Evolutionary conservation across 208 protist genomes (phyloP).

Genomic region (Trichomonas vaginalis): DNA sequence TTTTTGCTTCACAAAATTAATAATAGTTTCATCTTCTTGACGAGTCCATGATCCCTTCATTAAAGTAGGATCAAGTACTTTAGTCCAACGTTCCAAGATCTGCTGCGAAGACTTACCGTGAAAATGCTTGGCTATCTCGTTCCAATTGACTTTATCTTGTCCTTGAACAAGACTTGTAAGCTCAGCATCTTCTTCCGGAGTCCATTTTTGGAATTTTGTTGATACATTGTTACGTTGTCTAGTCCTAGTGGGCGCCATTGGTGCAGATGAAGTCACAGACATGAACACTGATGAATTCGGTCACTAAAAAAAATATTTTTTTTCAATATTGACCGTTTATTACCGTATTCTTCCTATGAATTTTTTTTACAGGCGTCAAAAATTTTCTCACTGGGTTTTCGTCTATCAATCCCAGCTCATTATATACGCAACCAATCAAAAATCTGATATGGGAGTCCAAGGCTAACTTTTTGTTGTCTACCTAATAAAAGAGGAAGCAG

Average conservation of each 20-base stretch:
- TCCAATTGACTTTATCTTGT: neutral
- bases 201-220: neutral
- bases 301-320: no score
- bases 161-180: neutral
- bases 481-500: no score
- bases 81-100: neutral
- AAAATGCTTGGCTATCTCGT: neutral
- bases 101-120: neutral
- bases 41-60: neutral
- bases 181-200: neutral
- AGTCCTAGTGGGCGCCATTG: neutral
- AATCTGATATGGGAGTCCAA: no score
- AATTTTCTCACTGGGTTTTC: no score
- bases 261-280: neutral
- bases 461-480: no score
- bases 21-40: conserved; percentile 13
- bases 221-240: neutral
- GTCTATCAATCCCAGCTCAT: no score
- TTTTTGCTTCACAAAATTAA: conserved; percentile 22
- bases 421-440: no score
- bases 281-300: neutral
- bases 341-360: no score
- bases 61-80: neutral
- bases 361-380: no score
- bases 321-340: no score